These are phyloP conservation scores for Pelargonium cotyledonis DNA, from an alignment of 441 rosid genomes.

Conservation along the genomic window DNA sequence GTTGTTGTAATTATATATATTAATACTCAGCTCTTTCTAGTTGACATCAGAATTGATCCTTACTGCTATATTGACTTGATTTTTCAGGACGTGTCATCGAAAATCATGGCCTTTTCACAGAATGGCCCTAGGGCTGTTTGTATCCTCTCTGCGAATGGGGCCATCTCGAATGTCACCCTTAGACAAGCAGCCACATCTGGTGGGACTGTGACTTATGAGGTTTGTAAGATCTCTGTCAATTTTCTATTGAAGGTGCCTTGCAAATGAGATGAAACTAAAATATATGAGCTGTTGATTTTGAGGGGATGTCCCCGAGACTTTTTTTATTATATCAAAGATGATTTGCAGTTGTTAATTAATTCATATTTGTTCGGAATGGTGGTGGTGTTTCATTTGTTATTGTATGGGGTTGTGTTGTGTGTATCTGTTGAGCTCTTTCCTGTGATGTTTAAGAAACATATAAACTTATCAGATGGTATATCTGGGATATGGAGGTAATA, in stretches of 20 bases:
- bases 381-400: not conserved
- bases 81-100: slow-evolving; percentile 52
- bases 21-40: slow-evolving; percentile 9
- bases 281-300: not conserved
- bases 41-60: not conserved
- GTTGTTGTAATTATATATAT: slow-evolving; percentile 4
- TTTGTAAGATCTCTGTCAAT: slow-evolving; percentile 21
- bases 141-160: slow-evolving; percentile 60
- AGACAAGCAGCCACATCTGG: slow-evolving; percentile 43
- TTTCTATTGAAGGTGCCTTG: not conserved
- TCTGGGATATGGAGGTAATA: not conserved
- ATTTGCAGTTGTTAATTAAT: not conserved
- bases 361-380: not conserved
- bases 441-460: not conserved
- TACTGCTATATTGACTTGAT: slow-evolving; percentile 10
- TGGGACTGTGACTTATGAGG: slow-evolving; percentile 61
- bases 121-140: slow-evolving; percentile 54
- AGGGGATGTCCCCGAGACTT: not conserved
- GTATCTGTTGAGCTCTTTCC: not conserved
- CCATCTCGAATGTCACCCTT: slow-evolving; percentile 56
- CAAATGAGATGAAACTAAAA: not conserved
- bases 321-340: not conserved
- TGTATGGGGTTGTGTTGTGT: not conserved
- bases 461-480: not conserved
- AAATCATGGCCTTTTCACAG: slow-evolving; percentile 52